phyloP scores from a whole-genome alignment of 2,329 filamentous ascomycete genomes.

The Metarhizium brunneum region DNA sequence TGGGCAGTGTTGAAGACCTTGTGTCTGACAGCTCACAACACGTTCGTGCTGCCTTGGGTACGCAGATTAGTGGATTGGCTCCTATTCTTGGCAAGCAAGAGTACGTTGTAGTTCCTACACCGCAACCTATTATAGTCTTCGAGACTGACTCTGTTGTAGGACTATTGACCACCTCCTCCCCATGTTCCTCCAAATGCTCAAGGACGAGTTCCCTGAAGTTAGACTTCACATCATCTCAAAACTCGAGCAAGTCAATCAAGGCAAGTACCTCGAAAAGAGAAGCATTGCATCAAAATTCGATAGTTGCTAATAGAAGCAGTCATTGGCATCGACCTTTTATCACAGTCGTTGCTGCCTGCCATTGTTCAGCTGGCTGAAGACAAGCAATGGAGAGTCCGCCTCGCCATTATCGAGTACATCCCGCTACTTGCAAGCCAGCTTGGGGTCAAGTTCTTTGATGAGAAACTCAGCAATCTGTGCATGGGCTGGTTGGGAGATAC shows the following conservation, averaged over 20 bases:
- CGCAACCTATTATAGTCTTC: not conserved
- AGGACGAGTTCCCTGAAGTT: conserved; percentile 97
- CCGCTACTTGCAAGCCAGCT: conserved; percentile 91
- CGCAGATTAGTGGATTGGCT: conserved; percentile 91
- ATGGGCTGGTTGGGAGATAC: conserved; percentile 99
- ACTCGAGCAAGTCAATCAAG: conserved; percentile 93
- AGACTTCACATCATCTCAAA: conserved; percentile 99
- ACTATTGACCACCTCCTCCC: conserved; percentile 94
- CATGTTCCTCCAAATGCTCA: conserved; percentile 99
- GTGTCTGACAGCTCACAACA: conserved; percentile 96
- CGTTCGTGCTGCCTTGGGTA: conserved; percentile 88
- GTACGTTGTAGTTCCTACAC: conserved; percentile 38
- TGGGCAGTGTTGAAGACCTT: conserved; percentile 91
- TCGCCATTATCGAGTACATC: conserved; percentile 99
- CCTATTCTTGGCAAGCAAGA: conserved; percentile 97
- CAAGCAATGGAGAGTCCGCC: conserved; percentile 96
- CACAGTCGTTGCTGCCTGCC: conserved; percentile 89
- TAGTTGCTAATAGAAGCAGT: conserved; percentile 40
- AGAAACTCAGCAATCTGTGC: conserved; percentile 89
- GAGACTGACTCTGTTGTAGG: conserved; percentile 32
- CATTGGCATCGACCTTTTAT: conserved; percentile 94
- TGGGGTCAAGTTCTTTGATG: conserved; percentile 95
- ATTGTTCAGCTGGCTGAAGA: conserved; percentile 97
- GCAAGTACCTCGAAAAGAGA: conserved; percentile 33
- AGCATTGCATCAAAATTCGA: not conserved